Evolutionary conservation across 257 asterid species (phyloP), one percentile per base, ranked within the genome.

Genomic region (Echites panduratus): DNA sequence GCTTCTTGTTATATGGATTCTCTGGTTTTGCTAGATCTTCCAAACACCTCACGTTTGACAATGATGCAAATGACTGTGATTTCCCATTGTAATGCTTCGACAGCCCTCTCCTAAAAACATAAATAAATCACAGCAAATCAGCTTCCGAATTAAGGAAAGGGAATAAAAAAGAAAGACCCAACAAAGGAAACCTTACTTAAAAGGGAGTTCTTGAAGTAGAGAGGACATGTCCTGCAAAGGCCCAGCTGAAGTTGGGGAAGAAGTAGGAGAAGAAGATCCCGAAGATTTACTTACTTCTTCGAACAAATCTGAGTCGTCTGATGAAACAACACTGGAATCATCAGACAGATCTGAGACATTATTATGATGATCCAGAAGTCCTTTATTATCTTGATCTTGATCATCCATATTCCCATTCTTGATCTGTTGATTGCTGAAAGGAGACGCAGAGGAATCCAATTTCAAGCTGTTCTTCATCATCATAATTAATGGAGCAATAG

Each of bases 81-180:
- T 85, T 90, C 76, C 95, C 95, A 71, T 83, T 85, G 82, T 85
- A 90, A 70, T 88, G 87, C 84, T 76, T 85, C 4, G 96, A 90
- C 63, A 90, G 40, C 44, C 96, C 96, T 82, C 88, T 87, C 87
- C 96, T 88, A 53, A 43, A 2, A 56, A 5, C 13, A 57, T 1
- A 58, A 35, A 1, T 17, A 3, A 43, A 7, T 14, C 3, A 20
- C 2, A 58, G 13, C 7, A 41, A 0, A 41, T 7, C 7, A 5
- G 9, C 45, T 7, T 7, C 7, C 45, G 5, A 41, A 41, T 4
- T 4, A 10, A 57, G 26, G 1, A 54, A n/a, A 7, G 16, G 16
- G 4, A n/a, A 0, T 1, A 53, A 20, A 53, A 9, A 19, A 32
- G 38, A 32, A 32, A 32, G 38, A 32, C 38, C 38, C 17, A 56